phyloP scores from a whole-genome alignment of 2,329 filamentous ascomycete genomes.

The Orbilia ellipsospora region DNA sequence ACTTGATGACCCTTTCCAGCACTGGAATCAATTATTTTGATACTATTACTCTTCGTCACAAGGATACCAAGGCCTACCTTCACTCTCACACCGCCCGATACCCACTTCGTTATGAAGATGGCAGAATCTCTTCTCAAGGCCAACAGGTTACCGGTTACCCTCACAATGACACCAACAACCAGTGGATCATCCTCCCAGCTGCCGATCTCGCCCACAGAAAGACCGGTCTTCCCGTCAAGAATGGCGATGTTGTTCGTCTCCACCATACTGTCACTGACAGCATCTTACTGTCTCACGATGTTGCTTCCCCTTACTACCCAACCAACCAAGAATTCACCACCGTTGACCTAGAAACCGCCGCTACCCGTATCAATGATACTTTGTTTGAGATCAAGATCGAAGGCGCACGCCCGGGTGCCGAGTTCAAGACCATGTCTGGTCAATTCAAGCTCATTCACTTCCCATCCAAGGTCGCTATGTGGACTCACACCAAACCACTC shows the following conservation, averaged over 20 bases:
- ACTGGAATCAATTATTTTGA: conserved; percentile 91
- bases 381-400: conserved; percentile 93
- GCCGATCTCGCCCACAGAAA: conserved; percentile 68
- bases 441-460: conserved; percentile 97
- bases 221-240: conserved; percentile 75
- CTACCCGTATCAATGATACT: conserved; percentile 83
- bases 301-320: conserved; percentile 93
- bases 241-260: conserved; percentile 86
- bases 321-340: conserved; percentile 99
- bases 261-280: conserved; percentile 87
- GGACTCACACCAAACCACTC: conserved; percentile 94
- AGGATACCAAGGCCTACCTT: conserved; percentile 95
- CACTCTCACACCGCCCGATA: conserved; percentile 92
- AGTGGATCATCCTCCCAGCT: conserved; percentile 89
- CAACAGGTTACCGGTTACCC: conserved; percentile 99
- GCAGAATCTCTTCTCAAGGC: conserved; percentile 91
- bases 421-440: conserved; percentile 89
- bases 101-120: conserved; percentile 95
- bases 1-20: conserved; percentile 87
- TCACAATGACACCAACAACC: conserved; percentile 98
- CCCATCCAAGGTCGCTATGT: conserved; percentile 97
- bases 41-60: conserved; percentile 86
- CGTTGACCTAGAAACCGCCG: conserved; percentile 76
- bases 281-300: conserved; percentile 90
- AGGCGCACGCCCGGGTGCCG: conserved; percentile 79